Evolutionary conservation across 2,329 filamentous ascomycete species (phyloP), one percentile per base, ranked within the genome.

Genomic region (Fusarium mundagurra): DNA sequence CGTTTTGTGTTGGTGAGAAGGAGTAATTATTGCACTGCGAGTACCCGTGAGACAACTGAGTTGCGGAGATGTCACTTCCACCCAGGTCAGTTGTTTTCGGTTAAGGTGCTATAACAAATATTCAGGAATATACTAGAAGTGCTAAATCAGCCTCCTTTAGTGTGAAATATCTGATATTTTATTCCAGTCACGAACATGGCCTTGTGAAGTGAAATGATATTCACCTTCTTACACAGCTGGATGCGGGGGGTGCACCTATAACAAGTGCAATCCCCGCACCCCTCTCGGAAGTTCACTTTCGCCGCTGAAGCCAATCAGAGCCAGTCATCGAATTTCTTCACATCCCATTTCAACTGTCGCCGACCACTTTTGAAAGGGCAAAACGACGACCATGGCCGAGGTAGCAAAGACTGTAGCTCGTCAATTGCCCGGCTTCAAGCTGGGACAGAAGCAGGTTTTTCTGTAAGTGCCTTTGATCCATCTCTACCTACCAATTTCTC

Each of bases 371-470:
- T 73, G 58, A 67, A 71, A 57, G 69, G 71, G 67, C 67, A 61
- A 64, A 74, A 72, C 72, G 61, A 74, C 72, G 77, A 80, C 73
- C 68, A 86, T 86, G 84, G 82, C 84, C 44, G 80, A 83, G 70
- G 80, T 80, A 81, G 82, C 80, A 43, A 83, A 81, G 74, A 80
- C 76, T 54, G 80, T 80, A 43, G 82, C 81, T 72, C 81, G 83
- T 68, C 81, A 82, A 77, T 79, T 81, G 69, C 84, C 85, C 59
- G 80, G 79, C 74, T 88, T 88, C 74, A 85, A 79, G 74, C 79
- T 89, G 61, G 89, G 89, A 38, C 80, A 81, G 68, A 90, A 90
- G 79, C 82, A 89, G 76, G 80, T 91, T 50, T 91, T 85, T 71
- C 80, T 91, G 89, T 91, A 80, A 73, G 87, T 81, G 4, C 17